A percentile compares a stretch with the other conserved stretches of the same genome.
These are phyloP conservation scores for Phytophthora hybrid DNA, from an alignment of 352 stramenopile genomes.

Conservation along the genomic window DNA sequence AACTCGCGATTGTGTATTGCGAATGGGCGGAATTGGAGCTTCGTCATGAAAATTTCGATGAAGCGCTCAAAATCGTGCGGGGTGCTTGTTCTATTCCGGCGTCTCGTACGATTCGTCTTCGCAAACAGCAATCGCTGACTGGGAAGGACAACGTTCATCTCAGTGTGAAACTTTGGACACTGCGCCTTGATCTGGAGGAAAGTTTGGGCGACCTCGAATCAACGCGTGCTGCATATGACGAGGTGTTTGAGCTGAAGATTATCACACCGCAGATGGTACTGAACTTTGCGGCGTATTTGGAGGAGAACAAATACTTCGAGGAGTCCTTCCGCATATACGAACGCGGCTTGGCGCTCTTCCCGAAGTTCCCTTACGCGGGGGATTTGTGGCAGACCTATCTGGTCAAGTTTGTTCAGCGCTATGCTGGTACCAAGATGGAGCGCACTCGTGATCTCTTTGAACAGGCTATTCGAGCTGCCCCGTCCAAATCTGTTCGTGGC, in stretches of 20 bases:
- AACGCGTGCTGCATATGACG: constrained; percentile 96
- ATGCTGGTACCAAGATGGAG: constrained; percentile 97
- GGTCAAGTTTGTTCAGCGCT: constrained; percentile 95
- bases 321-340: constrained; percentile 96
- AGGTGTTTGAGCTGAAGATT: constrained; percentile 96
- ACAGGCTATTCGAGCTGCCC: constrained; percentile 88
- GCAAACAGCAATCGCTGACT: constrained; percentile 61
- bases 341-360: constrained; percentile 78
- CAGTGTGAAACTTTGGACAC: constrained; percentile 95
- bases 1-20: constrained; percentile 96
- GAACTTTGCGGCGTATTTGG: constrained; percentile 97
- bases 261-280: constrained; percentile 97
- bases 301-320: constrained; percentile 98
- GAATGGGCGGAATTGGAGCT: constrained; percentile 97
- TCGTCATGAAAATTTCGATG: constrained; percentile 94
- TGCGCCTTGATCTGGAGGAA: constrained; percentile 99
- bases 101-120: constrained; percentile 53
- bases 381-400: constrained; percentile 98
- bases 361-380: constrained; percentile 94
- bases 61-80: constrained; percentile 92
- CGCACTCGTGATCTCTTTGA: constrained; percentile 98
- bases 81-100: constrained; percentile 75
- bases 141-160: constrained; percentile 88
- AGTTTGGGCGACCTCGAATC: constrained; percentile 96
- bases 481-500: constrained; percentile 88